Conservation (phyloP, 129 eudicot genomes). For the Dittrichia graveolens region DNA sequence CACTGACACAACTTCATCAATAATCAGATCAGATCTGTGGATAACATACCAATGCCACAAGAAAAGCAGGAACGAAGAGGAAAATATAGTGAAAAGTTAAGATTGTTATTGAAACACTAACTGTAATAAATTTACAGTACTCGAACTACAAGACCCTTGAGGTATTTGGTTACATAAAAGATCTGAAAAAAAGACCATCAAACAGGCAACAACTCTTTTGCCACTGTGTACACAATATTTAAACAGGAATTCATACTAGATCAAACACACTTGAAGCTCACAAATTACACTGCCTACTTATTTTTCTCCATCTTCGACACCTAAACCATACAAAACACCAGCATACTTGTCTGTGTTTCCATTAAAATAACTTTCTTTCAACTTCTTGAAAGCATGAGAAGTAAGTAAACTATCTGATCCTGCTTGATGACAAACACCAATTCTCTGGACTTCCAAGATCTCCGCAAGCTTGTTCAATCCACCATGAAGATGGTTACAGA, state of each 20-base stretch:
- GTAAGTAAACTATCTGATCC: conserved; percentile 78
- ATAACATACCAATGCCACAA: background rate
- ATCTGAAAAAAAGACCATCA: conserved; percentile 36
- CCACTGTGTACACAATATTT: conserved; percentile 53
- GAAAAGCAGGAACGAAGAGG: conserved; percentile 21
- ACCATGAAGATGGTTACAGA: conserved; percentile 72
- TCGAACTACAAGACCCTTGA: conserved; percentile 60
- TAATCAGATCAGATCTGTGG: too few relatives aligned
- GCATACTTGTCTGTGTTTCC: conserved; percentile 67
- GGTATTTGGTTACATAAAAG: conserved; percentile 52
- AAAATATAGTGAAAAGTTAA: conserved; percentile 41
- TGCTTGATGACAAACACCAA: conserved; percentile 70
- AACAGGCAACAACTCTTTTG: conserved; percentile 51
- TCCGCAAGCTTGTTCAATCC: conserved; percentile 73
- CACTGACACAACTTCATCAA: conserved; percentile 8
- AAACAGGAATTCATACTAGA: conserved; percentile 41
- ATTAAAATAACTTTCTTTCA: conserved; percentile 62
- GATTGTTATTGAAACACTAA: conserved; percentile 66
- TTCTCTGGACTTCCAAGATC: conserved; percentile 62
- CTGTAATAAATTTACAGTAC: conserved; percentile 68
- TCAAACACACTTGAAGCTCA: conserved; percentile 44
- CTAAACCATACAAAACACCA: conserved; percentile 73
- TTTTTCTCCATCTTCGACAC: conserved; percentile 64
- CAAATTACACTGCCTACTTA: conserved; percentile 37
- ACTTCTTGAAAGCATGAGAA: conserved; percentile 54